Base-by-base conservation (phyloP, 2,329 filamentous ascomycete species). In the Trichoderma sp. region DNA sequence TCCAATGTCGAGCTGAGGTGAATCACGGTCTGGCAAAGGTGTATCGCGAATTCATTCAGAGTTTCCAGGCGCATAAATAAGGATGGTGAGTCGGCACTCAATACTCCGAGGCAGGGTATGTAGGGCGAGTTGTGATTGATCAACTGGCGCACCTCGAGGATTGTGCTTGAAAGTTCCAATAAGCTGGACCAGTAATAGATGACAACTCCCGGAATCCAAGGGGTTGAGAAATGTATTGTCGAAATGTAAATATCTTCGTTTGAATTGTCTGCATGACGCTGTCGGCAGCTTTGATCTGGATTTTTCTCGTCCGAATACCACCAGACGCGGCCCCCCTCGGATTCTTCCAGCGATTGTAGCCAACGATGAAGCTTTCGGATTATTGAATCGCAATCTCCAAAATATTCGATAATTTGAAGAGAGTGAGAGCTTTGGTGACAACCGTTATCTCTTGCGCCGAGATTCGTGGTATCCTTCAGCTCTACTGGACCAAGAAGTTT, bases 1-100 rank as follows among this genome's bases (percentile, higher is more conserved):
- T 65, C 62, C 12, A 65, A 4, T 8, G 62, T 53, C 9, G 62
- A 34, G 62, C 43, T 65, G 3, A 65, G 43, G 12, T 53, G 39
- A 34, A 65, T 65, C 28, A 65, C 62, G 1, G 62, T 53, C n/a
- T 65, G 26, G 28, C 62, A 53, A 18, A 65, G 32, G 1, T 24
- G 62, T 24, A 53, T 28, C 6, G 62, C 39, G 28, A 65, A 21
- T 4, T 65, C 28, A n/a, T 21, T 53, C 8, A 51, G 9, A 6
- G 62, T 26, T 7, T 34, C 62, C 9, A 28, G 18, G 4, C 11
- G 24, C 36, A 47, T 47, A 6, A 28, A 14, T n/a, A 64, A 28
- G 2, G 34, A 64, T n/a, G 36, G 61, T 30, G 36, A 64, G 4
- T 64, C 61, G 15, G 36, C 26, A 32, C 18, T 39, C 24, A 64